A percentile compares a stretch with the other conserved stretches of the same genome.
phyloP scores from a whole-genome alignment of 2,329 filamentous ascomycete genomes.

The Nemania bipapillata region DNA sequence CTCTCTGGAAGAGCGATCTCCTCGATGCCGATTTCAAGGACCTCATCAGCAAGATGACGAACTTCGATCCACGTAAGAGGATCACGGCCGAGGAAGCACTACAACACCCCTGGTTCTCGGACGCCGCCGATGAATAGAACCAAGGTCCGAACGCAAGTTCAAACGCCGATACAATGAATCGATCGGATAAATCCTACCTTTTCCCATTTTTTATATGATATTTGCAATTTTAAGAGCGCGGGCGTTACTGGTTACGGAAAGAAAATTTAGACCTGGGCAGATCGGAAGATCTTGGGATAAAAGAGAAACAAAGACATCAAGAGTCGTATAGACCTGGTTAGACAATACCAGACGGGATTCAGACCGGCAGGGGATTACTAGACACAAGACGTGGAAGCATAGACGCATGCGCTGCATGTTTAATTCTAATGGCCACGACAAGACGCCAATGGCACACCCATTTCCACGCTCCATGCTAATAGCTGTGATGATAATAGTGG shows the following conservation, averaged over 20 bases:
- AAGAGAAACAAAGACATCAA: constrained; percentile 8
- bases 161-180: neutral
- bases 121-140: constrained; percentile 35
- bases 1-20: constrained; percentile 54
- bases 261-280: constrained; percentile 21
- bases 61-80: constrained; percentile 55
- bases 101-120: constrained; percentile 50
- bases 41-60: constrained; percentile 54
- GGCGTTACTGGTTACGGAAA: constrained; percentile 22
- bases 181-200: neutral
- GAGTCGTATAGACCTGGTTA: constrained; percentile 19
- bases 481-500: too few species aligned
- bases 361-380: neutral
- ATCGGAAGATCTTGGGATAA: constrained; percentile 18
- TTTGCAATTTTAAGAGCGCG: constrained; percentile 8
- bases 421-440: constrained; percentile 36
- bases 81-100: constrained; percentile 56
- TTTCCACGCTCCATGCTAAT: neutral
- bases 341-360: constrained; percentile 1
- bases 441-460: constrained; percentile 24
- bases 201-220: neutral
- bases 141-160: neutral
- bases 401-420: constrained; percentile 36
- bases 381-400: constrained; percentile 27
- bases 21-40: constrained; percentile 56